Evolutionary conservation across 352 stramenopile genomes (phyloP), one percentile per base, ranked within the genome.

Genomic region (Globisporangium irregulare): DNA sequence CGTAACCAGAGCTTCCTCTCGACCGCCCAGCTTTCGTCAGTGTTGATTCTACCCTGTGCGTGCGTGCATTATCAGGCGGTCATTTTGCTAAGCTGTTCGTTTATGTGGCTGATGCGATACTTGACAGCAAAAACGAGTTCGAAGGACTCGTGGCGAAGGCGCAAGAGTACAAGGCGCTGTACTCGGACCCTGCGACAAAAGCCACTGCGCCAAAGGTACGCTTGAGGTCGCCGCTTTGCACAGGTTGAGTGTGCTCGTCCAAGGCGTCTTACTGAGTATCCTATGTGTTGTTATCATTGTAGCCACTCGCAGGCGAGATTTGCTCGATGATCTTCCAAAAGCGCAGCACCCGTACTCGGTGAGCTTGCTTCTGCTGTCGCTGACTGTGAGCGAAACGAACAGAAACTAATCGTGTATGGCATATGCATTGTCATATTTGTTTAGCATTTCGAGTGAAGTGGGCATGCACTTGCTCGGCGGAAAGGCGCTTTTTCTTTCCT

Each of bases 301-400:
- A 86, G 73, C 86, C 86, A 10, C 74, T 93, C 5, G 74, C 74
- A 24, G 77, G 79, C 20, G 90, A 96, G 59, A 90, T 90, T 59
- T 91, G 97, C 76, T 93, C 91, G 34, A 97, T 97, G 89, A 98
- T 98, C 72, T 98, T 98, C 76, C 92, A 98, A 67, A 98, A 98
- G 76, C 86, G 93, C 56, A 96, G 84, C 58, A 98, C 93, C 15
- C 91, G 93, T 67, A 98, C 93, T 15, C 87, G 93, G 59, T 81
- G 32, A 18, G 62, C 36, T 46, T 24, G 18, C 43, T 51, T 51
- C 4, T 51, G 18, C 6, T 24, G 43, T n/a, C 18, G 24, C 43
- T 59, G 36, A 59, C 20, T 32, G 32, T 43, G n/a, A 27, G n/a
- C 29, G 10, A 29, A 29, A n/a, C 43, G 22, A 51, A 24, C 7